Evolutionary conservation across 2,329 filamentous ascomycete species (phyloP).

Genomic region (Aspergillus sp.): DNA sequence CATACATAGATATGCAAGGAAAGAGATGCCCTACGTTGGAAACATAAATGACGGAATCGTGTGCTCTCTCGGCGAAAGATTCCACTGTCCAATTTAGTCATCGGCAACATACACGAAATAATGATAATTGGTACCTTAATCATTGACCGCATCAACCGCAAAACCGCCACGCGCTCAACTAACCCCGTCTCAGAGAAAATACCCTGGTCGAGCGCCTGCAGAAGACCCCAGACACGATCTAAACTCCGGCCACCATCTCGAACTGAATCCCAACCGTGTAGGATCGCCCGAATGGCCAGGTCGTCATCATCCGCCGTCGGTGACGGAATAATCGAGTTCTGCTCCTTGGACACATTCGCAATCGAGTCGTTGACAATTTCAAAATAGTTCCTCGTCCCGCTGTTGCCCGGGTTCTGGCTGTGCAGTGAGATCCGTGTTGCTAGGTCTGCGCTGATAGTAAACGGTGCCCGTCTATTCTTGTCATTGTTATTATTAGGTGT

Average conservation of each 20-base stretch:
- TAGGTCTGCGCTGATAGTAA: slow-evolving; percentile 6
- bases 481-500: too few relatives aligned
- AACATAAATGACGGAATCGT: slow-evolving; percentile 10
- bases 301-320: slow-evolving; percentile 12
- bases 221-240: slow-evolving; percentile 5
- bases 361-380: slow-evolving; percentile 9
- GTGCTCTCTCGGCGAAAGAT: slow-evolving; percentile 1
- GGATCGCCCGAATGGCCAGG: slow-evolving; percentile 11
- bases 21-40: slow-evolving; percentile 6
- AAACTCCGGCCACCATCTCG: not conserved
- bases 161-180: slow-evolving; percentile 12
- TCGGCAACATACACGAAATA: not conserved
- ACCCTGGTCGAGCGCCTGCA: slow-evolving; percentile 6
- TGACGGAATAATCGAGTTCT: slow-evolving; percentile 7
- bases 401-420: slow-evolving; percentile 9
- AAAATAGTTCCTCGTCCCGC: slow-evolving; percentile 11
- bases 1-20: not conserved
- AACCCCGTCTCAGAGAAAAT: slow-evolving; percentile 10
- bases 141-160: slow-evolving; percentile 11
- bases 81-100: slow-evolving; percentile 3
- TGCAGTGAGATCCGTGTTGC: slow-evolving; percentile 6
- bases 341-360: not conserved
- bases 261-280: slow-evolving; percentile 10
- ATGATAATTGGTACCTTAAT: not conserved
- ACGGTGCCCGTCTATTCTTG: not conserved